These are phyloP conservation scores for Cyathus pygmaeus DNA, from an alignment of 1,284 basidiomycete genomes.

Conservation along the genomic window DNA sequence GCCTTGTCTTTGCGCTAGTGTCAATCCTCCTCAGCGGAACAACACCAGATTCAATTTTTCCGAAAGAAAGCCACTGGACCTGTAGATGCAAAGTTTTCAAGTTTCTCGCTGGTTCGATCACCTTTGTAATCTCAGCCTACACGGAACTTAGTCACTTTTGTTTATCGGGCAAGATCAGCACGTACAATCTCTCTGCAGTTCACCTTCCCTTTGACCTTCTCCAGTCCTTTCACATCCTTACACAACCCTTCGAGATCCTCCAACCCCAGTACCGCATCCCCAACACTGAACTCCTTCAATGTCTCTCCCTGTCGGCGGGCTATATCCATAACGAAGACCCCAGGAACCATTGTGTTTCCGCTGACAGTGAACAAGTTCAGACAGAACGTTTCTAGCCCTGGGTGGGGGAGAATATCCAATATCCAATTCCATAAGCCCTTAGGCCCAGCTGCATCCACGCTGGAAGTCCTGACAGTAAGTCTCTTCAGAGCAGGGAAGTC, in stretches of 20 bases:
- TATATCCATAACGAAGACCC: slow-evolving; percentile 62
- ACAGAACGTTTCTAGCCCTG: slow-evolving; percentile 65
- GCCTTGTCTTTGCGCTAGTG: too few relatives aligned
- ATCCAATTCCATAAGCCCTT: slow-evolving; percentile 71
- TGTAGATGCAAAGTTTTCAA: slow-evolving; percentile 62
- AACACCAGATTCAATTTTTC: too few relatives aligned
- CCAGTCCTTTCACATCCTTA: slow-evolving; percentile 57
- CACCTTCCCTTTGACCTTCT: slow-evolving; percentile 63
- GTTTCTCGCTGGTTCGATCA: slow-evolving; percentile 57
- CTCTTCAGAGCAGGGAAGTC: slow-evolving; percentile 30
- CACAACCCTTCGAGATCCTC: slow-evolving; percentile 63
- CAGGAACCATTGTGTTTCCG: slow-evolving; percentile 61
- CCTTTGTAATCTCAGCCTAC: slow-evolving; percentile 58
- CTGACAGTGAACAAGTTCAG: slow-evolving; percentile 63
- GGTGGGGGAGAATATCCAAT: slow-evolving; percentile 55
- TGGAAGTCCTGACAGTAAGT: slow-evolving; percentile 67
- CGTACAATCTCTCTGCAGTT: slow-evolving; percentile 61
- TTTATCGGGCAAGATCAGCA: slow-evolving; percentile 1
- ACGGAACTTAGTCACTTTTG: neutral
- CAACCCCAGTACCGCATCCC: slow-evolving; percentile 59
- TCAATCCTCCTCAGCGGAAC: neutral
- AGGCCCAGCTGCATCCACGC: slow-evolving; percentile 61
- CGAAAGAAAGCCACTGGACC: slow-evolving; percentile 56
- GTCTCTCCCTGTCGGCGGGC: slow-evolving; percentile 55
- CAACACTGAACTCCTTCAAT: slow-evolving; percentile 58